A percentile compares a stretch with the other conserved stretches of the same genome.
Evolutionary conservation across 768 basidiomycete genomes (phyloP).

Genomic region (Serendipita sp.): DNA sequence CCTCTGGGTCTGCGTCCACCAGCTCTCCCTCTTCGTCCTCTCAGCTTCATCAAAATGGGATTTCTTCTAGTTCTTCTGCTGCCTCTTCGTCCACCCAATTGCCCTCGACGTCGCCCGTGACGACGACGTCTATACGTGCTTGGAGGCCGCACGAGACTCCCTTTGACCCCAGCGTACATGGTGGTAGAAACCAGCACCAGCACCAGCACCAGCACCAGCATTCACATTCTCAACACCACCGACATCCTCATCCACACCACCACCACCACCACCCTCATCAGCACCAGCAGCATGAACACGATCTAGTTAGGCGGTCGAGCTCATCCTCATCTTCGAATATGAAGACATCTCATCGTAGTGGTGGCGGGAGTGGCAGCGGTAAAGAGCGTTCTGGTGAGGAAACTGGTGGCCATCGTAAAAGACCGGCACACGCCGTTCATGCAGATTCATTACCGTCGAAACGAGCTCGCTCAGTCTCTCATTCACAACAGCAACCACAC

Average conservation of each 20-base stretch:
- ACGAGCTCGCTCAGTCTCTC: background rate
- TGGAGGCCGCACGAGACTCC: slow-evolving; percentile 2
- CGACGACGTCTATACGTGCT: background rate
- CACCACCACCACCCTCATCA: too few relatives aligned
- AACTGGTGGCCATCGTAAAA: background rate
- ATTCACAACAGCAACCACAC: background rate
- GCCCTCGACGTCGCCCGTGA: too few relatives aligned
- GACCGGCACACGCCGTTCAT: background rate
- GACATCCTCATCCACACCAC: too few relatives aligned
- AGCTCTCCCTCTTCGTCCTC: too few relatives aligned
- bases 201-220: too few relatives aligned
- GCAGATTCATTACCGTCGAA: slow-evolving; percentile 3
- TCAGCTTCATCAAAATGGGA: too few relatives aligned
- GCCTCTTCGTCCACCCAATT: too few relatives aligned
- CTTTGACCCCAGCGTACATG: background rate
- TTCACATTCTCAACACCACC: too few relatives aligned
- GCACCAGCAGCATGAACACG: background rate
- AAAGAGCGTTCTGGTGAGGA: background rate
- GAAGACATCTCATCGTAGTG: background rate
- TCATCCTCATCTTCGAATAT: background rate
- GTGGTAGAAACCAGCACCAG: too few relatives aligned
- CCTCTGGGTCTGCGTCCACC: background rate
- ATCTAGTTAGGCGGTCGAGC: background rate
- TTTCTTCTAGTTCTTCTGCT: too few relatives aligned
- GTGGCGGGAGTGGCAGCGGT: background rate